Evolutionary conservation across 2,329 filamentous ascomycete species (phyloP).

Genomic region (Clonostachys rhizophaga): DNA sequence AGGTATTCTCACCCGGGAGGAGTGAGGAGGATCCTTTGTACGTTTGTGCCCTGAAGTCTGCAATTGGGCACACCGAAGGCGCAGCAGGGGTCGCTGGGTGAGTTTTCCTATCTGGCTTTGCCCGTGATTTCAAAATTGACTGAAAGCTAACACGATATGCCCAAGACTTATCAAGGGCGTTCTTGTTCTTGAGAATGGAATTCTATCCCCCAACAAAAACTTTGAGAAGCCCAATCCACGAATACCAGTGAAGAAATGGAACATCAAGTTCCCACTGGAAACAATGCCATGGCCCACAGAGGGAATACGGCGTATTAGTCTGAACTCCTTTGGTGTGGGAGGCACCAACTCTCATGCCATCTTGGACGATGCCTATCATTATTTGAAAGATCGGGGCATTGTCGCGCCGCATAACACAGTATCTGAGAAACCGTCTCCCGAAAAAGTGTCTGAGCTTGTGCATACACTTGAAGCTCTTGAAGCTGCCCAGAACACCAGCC

Average conservation of each 20-base stretch:
- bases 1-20: slow-evolving; percentile 13
- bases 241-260: no score
- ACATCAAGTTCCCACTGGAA: no score
- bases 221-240: slow-evolving; percentile 7
- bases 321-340: slow-evolving; percentile 13
- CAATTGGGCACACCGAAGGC: slow-evolving; percentile 11
- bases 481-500: no score
- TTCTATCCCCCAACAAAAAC: slow-evolving; percentile 9
- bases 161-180: slow-evolving; percentile 7
- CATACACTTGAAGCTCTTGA: no score
- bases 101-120: no score
- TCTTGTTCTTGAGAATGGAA: slow-evolving; percentile 6
- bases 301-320: slow-evolving; percentile 1
- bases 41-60: slow-evolving; percentile 9
- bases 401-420: no score
- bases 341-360: slow-evolving; percentile 11
- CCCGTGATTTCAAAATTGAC: no score
- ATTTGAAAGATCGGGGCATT: slow-evolving; percentile 1
- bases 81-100: slow-evolving; percentile 9
- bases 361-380: slow-evolving; percentile 3
- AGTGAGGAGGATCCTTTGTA: background rate
- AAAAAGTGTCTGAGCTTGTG: no score
- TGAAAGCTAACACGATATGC: no score
- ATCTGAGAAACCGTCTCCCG: no score
- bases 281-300: background rate